phyloP scores from a whole-genome alignment of 768 basidiomycete genomes.

The Lactarius quietus region DNA sequence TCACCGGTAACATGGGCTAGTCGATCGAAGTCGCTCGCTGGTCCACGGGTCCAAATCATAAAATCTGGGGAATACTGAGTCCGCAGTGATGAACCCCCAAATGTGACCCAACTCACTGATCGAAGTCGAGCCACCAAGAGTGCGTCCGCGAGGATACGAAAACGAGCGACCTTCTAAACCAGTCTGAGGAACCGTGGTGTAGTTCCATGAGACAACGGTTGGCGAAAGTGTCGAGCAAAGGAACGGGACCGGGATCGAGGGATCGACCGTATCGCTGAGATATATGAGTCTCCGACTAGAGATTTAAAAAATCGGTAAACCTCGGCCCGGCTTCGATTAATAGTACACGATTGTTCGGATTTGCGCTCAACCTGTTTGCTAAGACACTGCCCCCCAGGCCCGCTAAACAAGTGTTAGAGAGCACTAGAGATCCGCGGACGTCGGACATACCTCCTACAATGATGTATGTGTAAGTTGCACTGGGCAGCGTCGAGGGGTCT shows the following conservation, averaged over 20 bases:
- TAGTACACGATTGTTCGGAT: slow-evolving; percentile 16
- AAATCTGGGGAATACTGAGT: slow-evolving; percentile 5
- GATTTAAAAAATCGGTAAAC: slow-evolving; percentile 26
- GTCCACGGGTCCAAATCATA: slow-evolving; percentile 23
- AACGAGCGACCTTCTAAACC: slow-evolving; percentile 18
- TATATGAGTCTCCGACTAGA: background rate
- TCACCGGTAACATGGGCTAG: slow-evolving; percentile 23
- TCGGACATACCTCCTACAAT: too few species aligned
- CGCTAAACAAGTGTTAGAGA: background rate
- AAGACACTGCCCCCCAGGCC: slow-evolving; percentile 25
- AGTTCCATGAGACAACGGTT: slow-evolving; percentile 26
- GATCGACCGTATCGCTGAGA: background rate
- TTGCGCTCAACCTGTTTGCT: slow-evolving; percentile 23
- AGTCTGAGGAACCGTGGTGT: slow-evolving; percentile 24
- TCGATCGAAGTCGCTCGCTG: slow-evolving; percentile 25
- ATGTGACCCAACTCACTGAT: slow-evolving; percentile 22
- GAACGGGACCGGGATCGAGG: background rate
- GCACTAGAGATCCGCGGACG: background rate
- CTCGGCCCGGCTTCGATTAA: slow-evolving; percentile 26
- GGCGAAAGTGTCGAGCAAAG: background rate
- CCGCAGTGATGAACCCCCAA: background rate
- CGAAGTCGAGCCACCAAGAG: slow-evolving; percentile 24
- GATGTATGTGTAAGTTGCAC: too few species aligned
- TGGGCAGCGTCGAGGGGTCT: background rate
- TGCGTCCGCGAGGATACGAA: slow-evolving; percentile 25